Evolutionary conservation across 495 filamentous ascomycete genomes (phyloP), one percentile per base, ranked within the genome.

Genomic region (Daldinia childiae): DNA sequence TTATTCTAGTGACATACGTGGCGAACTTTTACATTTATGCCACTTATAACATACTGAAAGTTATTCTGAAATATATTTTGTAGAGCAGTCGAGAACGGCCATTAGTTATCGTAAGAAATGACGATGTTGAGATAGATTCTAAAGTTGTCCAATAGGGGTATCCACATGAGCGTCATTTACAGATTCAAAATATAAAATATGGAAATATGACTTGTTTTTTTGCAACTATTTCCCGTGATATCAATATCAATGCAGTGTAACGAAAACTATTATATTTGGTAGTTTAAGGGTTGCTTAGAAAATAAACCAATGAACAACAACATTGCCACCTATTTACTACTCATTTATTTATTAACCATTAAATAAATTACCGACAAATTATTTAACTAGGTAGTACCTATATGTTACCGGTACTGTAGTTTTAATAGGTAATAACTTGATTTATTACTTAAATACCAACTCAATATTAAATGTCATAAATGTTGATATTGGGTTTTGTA

Each of bases 1-100:
- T 29, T 61, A 55, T 14, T 9, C 51, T 27, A 6, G 58, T 61
- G 66, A 65, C 38, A 58, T 54, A 69, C 71, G 65, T 73, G 71
- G 71, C 71, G 51, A 73, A 73, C 50, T 45, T 64, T 45, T 58
- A 21, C 8, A 60, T 12, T 6, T 51, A 21, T 29, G 9, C 50
- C 2, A 52, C 26, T 26, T n/a, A 3, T 29, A 11, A 15, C 15
- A 54, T 30, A 15, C 17, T 14, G 6, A 30, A 2, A 29, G 14
- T 24, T n/a, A n/a, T 9, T 9, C 50, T 4, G 26, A 52, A 21
- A 29, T 29, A 52, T 52, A 27, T 12, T 36, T 36, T 11, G 12
- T 36, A 36, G 34, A 29, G 11, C 5, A 52, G 24, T 30, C 9
- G 14, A 12, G 27, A 29, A 54, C 11, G 26, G 6, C 5, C 3